Evolutionary conservation across 768 basidiomycete genomes (phyloP).

Genomic region (Chalciporus sphaerocephalus): DNA sequence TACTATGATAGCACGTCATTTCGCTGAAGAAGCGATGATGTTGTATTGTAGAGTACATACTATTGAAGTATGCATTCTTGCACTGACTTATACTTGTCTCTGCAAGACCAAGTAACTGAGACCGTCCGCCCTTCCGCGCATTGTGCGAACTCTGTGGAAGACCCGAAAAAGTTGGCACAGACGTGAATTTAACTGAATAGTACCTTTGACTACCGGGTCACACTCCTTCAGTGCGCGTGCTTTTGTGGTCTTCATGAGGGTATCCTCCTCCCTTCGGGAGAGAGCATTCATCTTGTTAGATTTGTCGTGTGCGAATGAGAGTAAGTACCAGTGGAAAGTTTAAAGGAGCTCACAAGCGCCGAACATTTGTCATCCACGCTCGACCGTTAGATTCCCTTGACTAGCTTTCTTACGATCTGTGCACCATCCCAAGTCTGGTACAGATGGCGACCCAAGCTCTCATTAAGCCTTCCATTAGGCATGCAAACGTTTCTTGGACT

Average conservation of each 20-base stretch:
- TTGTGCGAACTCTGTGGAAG: constrained; percentile 67
- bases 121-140: constrained; percentile 78
- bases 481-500: background rate
- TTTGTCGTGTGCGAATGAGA: background rate
- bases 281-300: constrained; percentile 77
- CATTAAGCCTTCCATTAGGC: constrained; percentile 14
- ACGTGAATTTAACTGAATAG: background rate
- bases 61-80: constrained; percentile 78
- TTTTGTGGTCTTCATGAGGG: constrained; percentile 77
- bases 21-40: background rate
- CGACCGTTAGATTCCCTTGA: too few relatives aligned
- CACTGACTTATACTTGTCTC: constrained; percentile 58
- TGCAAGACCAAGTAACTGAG: constrained; percentile 84
- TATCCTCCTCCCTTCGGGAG: constrained; percentile 85
- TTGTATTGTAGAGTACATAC: constrained; percentile 41
- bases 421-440: background rate
- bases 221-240: constrained; percentile 76
- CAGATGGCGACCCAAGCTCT: constrained; percentile 11
- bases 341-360: background rate
- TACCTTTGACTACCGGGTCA: constrained; percentile 68
- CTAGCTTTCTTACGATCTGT: too few relatives aligned
- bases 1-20: constrained; percentile 39
- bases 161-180: background rate
- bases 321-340: background rate
- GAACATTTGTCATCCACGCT: background rate